A percentile compares a stretch with the other conserved stretches of the same genome.
Conservation (phyloP, 495 filamentous ascomycete species). For the Aspergillus wentii region DNA sequence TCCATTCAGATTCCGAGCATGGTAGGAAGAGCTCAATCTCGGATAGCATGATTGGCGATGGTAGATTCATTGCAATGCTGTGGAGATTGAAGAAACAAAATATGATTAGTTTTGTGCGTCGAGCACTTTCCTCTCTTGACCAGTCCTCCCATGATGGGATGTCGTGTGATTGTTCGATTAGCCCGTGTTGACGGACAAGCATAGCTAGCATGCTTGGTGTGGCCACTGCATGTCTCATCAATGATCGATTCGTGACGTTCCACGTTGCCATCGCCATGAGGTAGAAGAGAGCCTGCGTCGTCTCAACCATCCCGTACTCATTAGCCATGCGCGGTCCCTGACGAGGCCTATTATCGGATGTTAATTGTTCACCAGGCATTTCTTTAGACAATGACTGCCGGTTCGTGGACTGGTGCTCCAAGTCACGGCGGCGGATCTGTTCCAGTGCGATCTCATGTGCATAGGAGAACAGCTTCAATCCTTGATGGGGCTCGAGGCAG, state of each 20-base stretch:
- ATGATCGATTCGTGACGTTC: conserved; percentile 7
- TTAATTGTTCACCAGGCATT: background rate
- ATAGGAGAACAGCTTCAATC: conserved; percentile 52
- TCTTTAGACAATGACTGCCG: background rate
- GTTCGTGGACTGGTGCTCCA: background rate
- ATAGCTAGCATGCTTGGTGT: conserved; percentile 13
- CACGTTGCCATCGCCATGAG: conserved; percentile 16
- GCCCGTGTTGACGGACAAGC: conserved; percentile 9
- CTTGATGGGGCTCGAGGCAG: conserved; percentile 47
- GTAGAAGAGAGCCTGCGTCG: conserved; percentile 6
- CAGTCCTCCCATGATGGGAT: conserved; percentile 15
- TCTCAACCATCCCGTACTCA: background rate
- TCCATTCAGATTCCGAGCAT: conserved; percentile 16
- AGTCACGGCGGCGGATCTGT: background rate
- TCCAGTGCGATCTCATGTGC: conserved; percentile 30
- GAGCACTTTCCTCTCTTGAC: conserved; percentile 13
- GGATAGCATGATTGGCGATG: conserved; percentile 19
- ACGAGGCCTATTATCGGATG: background rate
- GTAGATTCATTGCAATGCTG: conserved; percentile 20
- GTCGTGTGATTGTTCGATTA: conserved; percentile 2
- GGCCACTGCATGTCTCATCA: conserved; percentile 12
- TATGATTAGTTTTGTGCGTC: conserved; percentile 19
- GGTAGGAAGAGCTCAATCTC: conserved; percentile 19
- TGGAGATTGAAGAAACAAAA: conserved; percentile 25
- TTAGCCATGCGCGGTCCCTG: background rate